A percentile compares a stretch with the other conserved stretches of the same genome.
These are phyloP conservation scores for Musa itinerans DNA, from an alignment of 176 grass and related monocot genomes.

Conservation along the genomic window DNA sequence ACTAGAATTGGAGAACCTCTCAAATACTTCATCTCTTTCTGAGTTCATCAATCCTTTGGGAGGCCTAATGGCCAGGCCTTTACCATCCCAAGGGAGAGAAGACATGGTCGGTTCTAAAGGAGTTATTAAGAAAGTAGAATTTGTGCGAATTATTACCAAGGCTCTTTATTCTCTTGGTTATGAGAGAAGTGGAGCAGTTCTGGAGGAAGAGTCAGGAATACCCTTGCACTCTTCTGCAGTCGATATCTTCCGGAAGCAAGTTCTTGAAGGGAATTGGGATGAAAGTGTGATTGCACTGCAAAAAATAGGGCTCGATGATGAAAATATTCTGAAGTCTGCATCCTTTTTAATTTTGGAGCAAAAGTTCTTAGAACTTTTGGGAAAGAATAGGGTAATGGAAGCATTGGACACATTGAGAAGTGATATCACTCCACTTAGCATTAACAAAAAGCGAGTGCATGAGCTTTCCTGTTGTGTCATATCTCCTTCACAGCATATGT, in stretches of 20 bases:
- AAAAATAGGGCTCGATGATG: conserved; percentile 54
- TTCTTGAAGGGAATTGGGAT: conserved; percentile 69
- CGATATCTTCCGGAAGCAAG: conserved; percentile 66
- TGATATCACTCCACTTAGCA: conserved; percentile 68
- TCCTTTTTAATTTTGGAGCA: conserved; percentile 78
- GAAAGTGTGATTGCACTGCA: conserved; percentile 55
- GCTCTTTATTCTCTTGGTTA: conserved; percentile 79
- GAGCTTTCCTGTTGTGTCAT: conserved; percentile 57
- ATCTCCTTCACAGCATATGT: conserved; percentile 37
- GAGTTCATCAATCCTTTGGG: conserved; percentile 68
- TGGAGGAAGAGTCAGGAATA: conserved; percentile 93
- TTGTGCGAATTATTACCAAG: conserved; percentile 82
- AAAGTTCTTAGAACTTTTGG: conserved; percentile 74
- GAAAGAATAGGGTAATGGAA: conserved; percentile 44
- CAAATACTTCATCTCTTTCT: conserved; percentile 37
- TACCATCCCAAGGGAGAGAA: conserved; percentile 65
- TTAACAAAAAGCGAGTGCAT: conserved; percentile 63
- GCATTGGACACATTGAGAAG: conserved; percentile 57
- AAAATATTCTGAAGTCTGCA: conserved; percentile 47
- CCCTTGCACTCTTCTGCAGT: conserved; percentile 49
- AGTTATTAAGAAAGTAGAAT: conserved; percentile 74
- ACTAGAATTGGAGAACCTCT: conserved; percentile 40
- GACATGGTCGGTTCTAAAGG: conserved; percentile 69
- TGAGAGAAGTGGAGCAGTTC: conserved; percentile 59
- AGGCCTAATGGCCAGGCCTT: conserved; percentile 75